Evolutionary conservation across 2,329 filamentous ascomycete genomes (phyloP).

Genomic region (Pyrenophora seminiperda): DNA sequence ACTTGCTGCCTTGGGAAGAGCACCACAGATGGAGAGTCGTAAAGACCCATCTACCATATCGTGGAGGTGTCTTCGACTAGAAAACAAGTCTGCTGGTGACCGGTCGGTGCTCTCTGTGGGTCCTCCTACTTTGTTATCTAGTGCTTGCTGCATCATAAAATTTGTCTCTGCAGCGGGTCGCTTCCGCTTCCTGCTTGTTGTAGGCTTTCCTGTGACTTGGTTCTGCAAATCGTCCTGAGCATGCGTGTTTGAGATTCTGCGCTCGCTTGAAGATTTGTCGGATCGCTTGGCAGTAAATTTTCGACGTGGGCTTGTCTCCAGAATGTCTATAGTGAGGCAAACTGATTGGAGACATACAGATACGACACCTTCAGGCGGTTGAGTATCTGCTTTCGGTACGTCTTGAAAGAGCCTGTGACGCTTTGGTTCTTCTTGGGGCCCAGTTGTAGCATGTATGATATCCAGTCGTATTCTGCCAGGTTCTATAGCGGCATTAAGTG

Average conservation of each 20-base stretch:
- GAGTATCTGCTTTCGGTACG: constrained; percentile 35
- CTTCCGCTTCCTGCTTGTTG: constrained; percentile 9
- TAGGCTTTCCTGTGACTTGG: neutral
- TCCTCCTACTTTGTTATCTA: too few species aligned
- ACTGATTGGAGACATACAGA: constrained; percentile 36
- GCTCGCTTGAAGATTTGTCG: constrained; percentile 8
- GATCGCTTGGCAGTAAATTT: constrained; percentile 14
- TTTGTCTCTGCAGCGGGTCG: neutral
- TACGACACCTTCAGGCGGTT: constrained; percentile 38
- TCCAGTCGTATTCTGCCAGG: constrained; percentile 26
- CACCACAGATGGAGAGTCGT: constrained; percentile 43
- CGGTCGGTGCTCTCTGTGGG: too few species aligned
- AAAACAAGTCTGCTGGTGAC: neutral
- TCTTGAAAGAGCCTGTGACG: constrained; percentile 29
- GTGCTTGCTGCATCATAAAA: too few species aligned
- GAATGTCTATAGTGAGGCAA: constrained; percentile 29
- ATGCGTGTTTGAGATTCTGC: neutral
- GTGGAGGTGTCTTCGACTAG: constrained; percentile 1
- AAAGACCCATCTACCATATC: constrained; percentile 45
- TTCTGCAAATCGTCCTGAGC: neutral
- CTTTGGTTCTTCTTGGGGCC: constrained; percentile 9
- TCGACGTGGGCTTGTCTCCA: constrained; percentile 19
- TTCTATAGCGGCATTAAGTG: neutral
- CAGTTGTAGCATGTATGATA: constrained; percentile 23
- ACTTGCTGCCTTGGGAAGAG: constrained; percentile 22